Percentiles rank a stretch among this genome's conserved stretches.
Conservation (phyloP, 345 rosid species). For the Linum usitatissimum region DNA sequence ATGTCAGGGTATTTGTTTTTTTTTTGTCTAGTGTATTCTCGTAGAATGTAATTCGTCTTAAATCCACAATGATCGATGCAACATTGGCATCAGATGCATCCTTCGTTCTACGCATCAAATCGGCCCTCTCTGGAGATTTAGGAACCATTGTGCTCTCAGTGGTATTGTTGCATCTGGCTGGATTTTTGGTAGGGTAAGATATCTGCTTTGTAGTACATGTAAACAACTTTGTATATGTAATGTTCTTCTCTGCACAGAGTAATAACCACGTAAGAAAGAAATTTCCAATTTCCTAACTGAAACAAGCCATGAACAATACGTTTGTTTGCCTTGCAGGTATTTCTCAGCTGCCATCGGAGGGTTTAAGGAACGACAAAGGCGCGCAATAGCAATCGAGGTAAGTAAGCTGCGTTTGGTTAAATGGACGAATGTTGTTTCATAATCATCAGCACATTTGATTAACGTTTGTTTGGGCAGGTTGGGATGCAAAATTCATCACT, state of each 20-base stretch:
- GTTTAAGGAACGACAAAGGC: slow-evolving; percentile 41
- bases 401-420: not conserved
- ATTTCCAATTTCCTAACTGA: too few species aligned
- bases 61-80: slow-evolving; percentile 33
- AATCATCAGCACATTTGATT: not conserved
- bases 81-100: slow-evolving; percentile 29
- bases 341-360: slow-evolving; percentile 36
- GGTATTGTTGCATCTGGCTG: slow-evolving; percentile 41
- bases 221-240: too few species aligned
- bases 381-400: slow-evolving; percentile 62
- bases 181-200: slow-evolving; percentile 52
- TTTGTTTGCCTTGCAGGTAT: slow-evolving; percentile 31
- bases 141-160: slow-evolving; percentile 38
- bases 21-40: slow-evolving; percentile 41
- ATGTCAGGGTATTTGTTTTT: not conserved
- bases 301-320: too few species aligned
- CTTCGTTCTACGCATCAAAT: slow-evolving; percentile 17
- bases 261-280: too few species aligned
- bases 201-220: too few species aligned
- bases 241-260: too few species aligned
- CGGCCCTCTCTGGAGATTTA: slow-evolving; percentile 38
- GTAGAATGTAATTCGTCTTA: slow-evolving; percentile 39
- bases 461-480: slow-evolving; percentile 26
- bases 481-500: slow-evolving; percentile 70
- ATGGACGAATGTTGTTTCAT: too few species aligned